Percentiles rank a stretch among this genome's conserved stretches.
phyloP scores from a whole-genome alignment of 306 rosid genomes.

The Parietaria judaica region DNA sequence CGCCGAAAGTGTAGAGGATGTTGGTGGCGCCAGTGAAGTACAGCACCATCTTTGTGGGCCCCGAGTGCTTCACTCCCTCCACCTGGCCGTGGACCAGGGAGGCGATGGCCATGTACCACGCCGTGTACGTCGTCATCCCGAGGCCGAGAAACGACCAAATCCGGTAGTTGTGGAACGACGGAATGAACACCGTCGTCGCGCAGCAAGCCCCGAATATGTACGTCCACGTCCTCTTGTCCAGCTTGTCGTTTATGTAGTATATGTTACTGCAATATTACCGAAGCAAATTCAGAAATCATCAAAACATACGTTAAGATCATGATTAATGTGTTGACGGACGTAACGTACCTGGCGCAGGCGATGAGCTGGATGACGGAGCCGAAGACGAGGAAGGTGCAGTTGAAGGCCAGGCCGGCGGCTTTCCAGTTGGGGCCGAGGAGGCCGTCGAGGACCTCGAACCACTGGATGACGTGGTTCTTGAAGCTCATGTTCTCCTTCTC shows the following conservation, averaged over 20 bases:
- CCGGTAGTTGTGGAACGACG: conserved; percentile 90
- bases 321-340: neutral
- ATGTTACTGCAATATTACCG: conserved; percentile 51
- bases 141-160: conserved; percentile 96
- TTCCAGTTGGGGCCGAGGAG: conserved; percentile 91
- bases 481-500: conserved; percentile 86
- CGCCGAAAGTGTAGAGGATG: conserved; percentile 95
- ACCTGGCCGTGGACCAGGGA: conserved; percentile 81
- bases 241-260: conserved; percentile 71
- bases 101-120: conserved; percentile 92
- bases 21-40: conserved; percentile 98
- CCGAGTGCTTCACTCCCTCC: conserved; percentile 69
- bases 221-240: conserved; percentile 97
- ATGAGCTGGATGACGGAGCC: conserved; percentile 95
- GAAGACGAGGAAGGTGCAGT: conserved; percentile 84
- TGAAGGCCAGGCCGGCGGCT: conserved; percentile 81
- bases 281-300: neutral
- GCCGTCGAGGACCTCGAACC: conserved; percentile 96
- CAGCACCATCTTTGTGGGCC: conserved; percentile 62
- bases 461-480: conserved; percentile 98
- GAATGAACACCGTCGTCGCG: conserved; percentile 93
- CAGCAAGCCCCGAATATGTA: conserved; percentile 94
- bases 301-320: neutral
- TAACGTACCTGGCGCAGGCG: conserved; percentile 94
- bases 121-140: conserved; percentile 94